Conservation (phyloP, 2,329 filamentous ascomycete genomes). For the Cyphellophora europaea region DNA sequence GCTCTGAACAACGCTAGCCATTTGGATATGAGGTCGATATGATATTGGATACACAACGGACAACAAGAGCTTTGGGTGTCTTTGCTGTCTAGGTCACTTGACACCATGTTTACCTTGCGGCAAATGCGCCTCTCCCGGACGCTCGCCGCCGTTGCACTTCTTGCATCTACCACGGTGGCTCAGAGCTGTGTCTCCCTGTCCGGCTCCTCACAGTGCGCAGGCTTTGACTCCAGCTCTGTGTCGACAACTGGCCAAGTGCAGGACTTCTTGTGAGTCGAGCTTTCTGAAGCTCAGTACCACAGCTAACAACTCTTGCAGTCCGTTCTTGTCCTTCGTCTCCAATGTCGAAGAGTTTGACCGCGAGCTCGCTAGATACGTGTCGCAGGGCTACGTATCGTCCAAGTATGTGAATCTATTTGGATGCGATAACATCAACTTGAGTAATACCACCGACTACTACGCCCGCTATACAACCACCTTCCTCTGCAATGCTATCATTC, state of each 20-base stretch:
- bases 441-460: conserved; percentile 73
- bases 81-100: too few species aligned
- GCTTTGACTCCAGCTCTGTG: conserved; percentile 63
- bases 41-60: background rate
- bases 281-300: conserved; percentile 9
- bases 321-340: conserved; percentile 77
- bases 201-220: conserved; percentile 61
- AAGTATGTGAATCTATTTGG: conserved; percentile 79
- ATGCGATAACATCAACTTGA: conserved; percentile 66
- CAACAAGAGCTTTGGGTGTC: conserved; percentile 3
- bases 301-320: conserved; percentile 44
- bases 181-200: conserved; percentile 55
- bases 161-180: conserved; percentile 7
- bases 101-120: conserved; percentile 3
- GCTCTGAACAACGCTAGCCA: too few species aligned
- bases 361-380: conserved; percentile 63
- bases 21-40: too few species aligned
- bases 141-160: conserved; percentile 12
- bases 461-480: conserved; percentile 87
- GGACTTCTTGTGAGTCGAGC: conserved; percentile 54
- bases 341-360: conserved; percentile 68
- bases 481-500: conserved; percentile 87
- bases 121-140: background rate
- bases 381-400: conserved; percentile 61
- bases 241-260: conserved; percentile 52